Percentiles rank a stretch among this genome's conserved stretches.
Evolutionary conservation across 306 rosid species (phyloP).

Genomic region (Rosa lucieae): DNA sequence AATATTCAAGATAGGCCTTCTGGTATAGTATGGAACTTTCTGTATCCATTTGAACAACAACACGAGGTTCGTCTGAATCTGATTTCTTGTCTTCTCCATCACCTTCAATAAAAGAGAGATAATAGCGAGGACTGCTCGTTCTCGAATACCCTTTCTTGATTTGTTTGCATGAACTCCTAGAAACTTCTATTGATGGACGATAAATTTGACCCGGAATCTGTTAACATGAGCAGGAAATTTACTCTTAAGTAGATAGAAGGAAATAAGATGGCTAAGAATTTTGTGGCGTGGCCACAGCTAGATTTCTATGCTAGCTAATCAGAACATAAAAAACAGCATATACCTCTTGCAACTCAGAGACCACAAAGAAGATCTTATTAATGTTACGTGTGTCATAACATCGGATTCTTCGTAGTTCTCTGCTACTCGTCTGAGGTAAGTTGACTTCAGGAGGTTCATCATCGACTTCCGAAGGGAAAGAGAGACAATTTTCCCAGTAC

Average conservation of each 20-base stretch:
- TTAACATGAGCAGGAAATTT: slow-evolving; percentile 7
- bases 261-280: neutral
- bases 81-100: slow-evolving; percentile 37
- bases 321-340: neutral
- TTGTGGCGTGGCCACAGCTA: neutral
- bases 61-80: slow-evolving; percentile 50
- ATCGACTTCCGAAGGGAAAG: slow-evolving; percentile 42
- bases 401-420: slow-evolving; percentile 79
- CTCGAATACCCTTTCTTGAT: slow-evolving; percentile 72
- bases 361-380: slow-evolving; percentile 65
- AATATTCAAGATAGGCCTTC: slow-evolving; percentile 78
- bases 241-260: neutral
- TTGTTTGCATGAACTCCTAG: slow-evolving; percentile 58
- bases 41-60: slow-evolving; percentile 92
- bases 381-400: slow-evolving; percentile 75
- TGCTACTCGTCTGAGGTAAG: slow-evolving; percentile 60
- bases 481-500: slow-evolving; percentile 63
- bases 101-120: slow-evolving; percentile 49
- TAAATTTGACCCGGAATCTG: slow-evolving; percentile 68
- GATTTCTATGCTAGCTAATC: neutral
- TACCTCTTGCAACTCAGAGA: slow-evolving; percentile 77
- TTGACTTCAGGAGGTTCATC: slow-evolving; percentile 45
- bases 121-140: slow-evolving; percentile 66
- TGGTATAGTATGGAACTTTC: slow-evolving; percentile 73
- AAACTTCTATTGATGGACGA: slow-evolving; percentile 64